phyloP scores from a whole-genome alignment of 306 rosid species.

The Pueraria montana region DNA sequence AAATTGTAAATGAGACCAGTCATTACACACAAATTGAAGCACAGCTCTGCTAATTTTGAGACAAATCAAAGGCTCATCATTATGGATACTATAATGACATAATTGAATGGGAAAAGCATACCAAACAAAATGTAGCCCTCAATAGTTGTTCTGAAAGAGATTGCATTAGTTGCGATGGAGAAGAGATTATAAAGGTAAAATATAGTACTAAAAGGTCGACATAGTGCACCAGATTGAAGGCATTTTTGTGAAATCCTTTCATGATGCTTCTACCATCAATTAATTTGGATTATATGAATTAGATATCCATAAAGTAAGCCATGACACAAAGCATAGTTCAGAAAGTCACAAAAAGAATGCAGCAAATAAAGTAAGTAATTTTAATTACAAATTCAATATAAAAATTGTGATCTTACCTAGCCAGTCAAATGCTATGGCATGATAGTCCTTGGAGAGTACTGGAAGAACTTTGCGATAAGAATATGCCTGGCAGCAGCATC shows the following conservation, averaged over 20 bases:
- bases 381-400: conserved; percentile 24
- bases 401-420: conserved; percentile 63
- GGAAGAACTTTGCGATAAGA: conserved; percentile 92
- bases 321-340: conserved; percentile 36
- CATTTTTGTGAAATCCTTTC: too few relatives aligned
- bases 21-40: background rate
- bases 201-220: background rate
- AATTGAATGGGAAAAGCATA: background rate
- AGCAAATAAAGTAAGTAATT: conserved; percentile 19
- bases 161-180: background rate
- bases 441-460: conserved; percentile 71
- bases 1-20: background rate
- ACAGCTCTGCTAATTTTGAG: background rate
- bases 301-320: background rate
- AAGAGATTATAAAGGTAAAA: background rate
- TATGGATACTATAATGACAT: conserved; percentile 2
- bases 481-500: conserved; percentile 72
- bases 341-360: conserved; percentile 6
- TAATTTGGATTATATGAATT: background rate
- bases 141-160: conserved; percentile 1
- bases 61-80: background rate
- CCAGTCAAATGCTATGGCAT: conserved; percentile 86
- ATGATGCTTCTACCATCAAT: too few relatives aligned
- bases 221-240: conserved; percentile 19
- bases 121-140: background rate